Evolutionary conservation across 176 grass and related monocot species (phyloP).

Genomic region (Pontederia paniculata): DNA sequence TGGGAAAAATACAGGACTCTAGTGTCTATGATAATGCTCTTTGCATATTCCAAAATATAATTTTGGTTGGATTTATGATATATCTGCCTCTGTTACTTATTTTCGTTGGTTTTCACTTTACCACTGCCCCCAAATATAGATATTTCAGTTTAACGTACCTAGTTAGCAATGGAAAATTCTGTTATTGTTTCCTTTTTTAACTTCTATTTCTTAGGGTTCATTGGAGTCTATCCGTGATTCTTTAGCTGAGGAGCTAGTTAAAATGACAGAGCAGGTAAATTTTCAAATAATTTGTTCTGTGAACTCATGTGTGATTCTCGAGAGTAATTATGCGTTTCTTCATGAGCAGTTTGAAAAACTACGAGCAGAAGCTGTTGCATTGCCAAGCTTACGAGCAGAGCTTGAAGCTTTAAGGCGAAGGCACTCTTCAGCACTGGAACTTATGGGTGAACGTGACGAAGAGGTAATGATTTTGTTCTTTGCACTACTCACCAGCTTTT

Average conservation of each 20-base stretch:
- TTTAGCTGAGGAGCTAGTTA: constrained; percentile 90
- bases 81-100: too few species aligned
- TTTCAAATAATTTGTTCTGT: constrained; percentile 11
- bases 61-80: too few species aligned
- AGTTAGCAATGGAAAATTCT: too few species aligned
- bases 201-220: constrained; percentile 52
- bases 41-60: too few species aligned
- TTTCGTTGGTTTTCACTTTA: too few species aligned
- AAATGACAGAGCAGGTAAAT: constrained; percentile 91
- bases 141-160: too few species aligned
- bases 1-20: too few species aligned
- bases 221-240: constrained; percentile 96
- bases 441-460: constrained; percentile 99
- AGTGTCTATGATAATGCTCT: too few species aligned
- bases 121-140: too few species aligned
- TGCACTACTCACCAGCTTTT: too few species aligned
- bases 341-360: constrained; percentile 87
- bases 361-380: constrained; percentile 46
- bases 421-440: constrained; percentile 81
- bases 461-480: constrained; percentile 34
- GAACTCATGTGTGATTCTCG: constrained; percentile 2
- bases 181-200: not conserved
- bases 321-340: not conserved
- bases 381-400: constrained; percentile 84
- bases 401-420: constrained; percentile 88